Evolutionary conservation across 305 asterid species (phyloP), one percentile per base, ranked within the genome.

Genomic region (Salvia sclarea): DNA sequence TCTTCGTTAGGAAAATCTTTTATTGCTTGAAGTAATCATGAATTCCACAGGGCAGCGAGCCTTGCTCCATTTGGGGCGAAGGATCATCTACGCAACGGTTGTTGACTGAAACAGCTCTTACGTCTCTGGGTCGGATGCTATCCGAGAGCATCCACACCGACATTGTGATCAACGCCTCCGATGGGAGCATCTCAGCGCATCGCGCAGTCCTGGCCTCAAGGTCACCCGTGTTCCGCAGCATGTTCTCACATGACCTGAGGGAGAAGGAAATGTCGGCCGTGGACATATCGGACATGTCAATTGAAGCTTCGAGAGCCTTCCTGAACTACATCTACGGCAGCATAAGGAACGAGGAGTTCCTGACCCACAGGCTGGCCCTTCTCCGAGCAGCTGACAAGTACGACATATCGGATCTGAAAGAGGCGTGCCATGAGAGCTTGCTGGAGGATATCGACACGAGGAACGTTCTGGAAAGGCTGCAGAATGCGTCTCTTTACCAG

Each of bases 321-420:
- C 88, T 94, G 14, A 66, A 79, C 16, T 94, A 94, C 78, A 83
- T 94, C 1, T 91, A 94, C 2, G 96, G 96, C 40, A 86, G 71
- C 82, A 87, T 91, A 43, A 18, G 67, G 17, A 79, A 68, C 14
- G 85, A 84, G 35, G 95, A 84, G 3, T 91, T 91, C 79, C 55
- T 88, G 59, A 74, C 75, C 30, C 91, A 94, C 65, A 67, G 98
- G 61, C 69, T 94, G 21, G 81, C 88, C 61, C 96, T 94, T 17
- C 90, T 94, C n/a, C 78, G 82, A 25, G 98, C 96, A 45, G 96
- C 98, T 5, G 97, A 94, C 57, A 94, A 91, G 69, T 94, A 94
- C 52, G 96, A 87, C 57, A 66, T 91, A 6, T 47, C 82, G 2
- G 98, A 94, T 52, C 67, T 94, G 77, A 94, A 94, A 63, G 96